Evolutionary conservation across 2,329 filamentous ascomycete genomes (phyloP).

Genomic region (Ramichloridium luteum): DNA sequence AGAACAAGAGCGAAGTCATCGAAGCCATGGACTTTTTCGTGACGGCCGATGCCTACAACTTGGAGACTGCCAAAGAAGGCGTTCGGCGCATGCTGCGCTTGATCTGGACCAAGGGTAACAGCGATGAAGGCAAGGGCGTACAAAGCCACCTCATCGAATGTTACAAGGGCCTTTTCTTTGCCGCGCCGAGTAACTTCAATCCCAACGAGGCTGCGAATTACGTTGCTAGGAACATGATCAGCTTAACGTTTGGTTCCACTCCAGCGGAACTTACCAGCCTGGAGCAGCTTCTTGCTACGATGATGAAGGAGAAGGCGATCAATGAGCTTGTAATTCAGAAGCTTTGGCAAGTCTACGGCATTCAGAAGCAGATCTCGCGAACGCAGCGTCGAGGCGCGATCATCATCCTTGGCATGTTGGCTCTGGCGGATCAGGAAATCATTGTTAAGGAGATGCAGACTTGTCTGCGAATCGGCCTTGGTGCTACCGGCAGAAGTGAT

Average conservation of each 20-base stretch:
- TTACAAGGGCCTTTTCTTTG: constrained; percentile 91
- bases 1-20: constrained; percentile 97
- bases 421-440: constrained; percentile 81
- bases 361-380: constrained; percentile 83
- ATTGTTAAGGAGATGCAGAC: constrained; percentile 91
- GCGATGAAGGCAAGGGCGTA: constrained; percentile 95
- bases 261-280: constrained; percentile 90
- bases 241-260: constrained; percentile 87
- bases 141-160: constrained; percentile 94
- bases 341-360: constrained; percentile 93
- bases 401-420: constrained; percentile 93
- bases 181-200: constrained; percentile 78
- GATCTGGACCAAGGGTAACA: constrained; percentile 99
- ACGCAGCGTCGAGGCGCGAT: constrained; percentile 86
- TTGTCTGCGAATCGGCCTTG: constrained; percentile 82
- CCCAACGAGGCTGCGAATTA: constrained; percentile 89
- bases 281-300: constrained; percentile 86
- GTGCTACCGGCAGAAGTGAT: constrained; percentile 65
- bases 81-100: constrained; percentile 91
- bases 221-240: constrained; percentile 97
- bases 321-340: constrained; percentile 79
- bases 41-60: constrained; percentile 87
- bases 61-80: constrained; percentile 82
- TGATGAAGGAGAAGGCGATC: constrained; percentile 90
- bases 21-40: constrained; percentile 99